Percentiles rank a stretch among this genome's conserved stretches.
Conservation (phyloP, 805 yeast genomes). For the Candida palmyrensis region DNA sequence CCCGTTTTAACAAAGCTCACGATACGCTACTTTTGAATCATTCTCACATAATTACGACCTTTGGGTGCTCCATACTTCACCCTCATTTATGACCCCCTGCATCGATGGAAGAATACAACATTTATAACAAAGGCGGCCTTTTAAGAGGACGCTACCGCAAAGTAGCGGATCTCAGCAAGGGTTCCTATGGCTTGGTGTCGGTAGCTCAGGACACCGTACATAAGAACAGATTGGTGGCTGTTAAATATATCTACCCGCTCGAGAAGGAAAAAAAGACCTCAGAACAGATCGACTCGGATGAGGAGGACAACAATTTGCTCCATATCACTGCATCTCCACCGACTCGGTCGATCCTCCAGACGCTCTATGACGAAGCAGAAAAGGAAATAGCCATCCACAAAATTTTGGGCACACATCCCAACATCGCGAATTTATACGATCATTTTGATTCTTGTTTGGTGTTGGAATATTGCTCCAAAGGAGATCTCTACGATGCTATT, state of each 20-base stretch:
- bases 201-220: constrained; percentile 67
- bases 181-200: constrained; percentile 90
- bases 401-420: constrained; percentile 49
- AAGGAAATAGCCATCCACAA: constrained; percentile 65
- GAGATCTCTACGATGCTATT: constrained; percentile 81
- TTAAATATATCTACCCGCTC: constrained; percentile 72
- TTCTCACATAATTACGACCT: too few relatives aligned
- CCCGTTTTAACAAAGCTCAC: too few relatives aligned
- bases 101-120: constrained; percentile 35
- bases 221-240: constrained; percentile 59
- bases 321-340: constrained; percentile 3
- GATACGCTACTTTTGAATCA: too few relatives aligned
- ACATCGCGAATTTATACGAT: constrained; percentile 43
- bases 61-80: too few relatives aligned
- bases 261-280: constrained; percentile 29
- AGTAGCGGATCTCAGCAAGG: constrained; percentile 76
- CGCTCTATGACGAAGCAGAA: constrained; percentile 50
- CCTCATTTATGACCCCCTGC: too few relatives aligned
- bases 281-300: constrained; percentile 9
- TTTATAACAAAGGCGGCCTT: constrained; percentile 37
- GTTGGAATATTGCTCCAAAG: constrained; percentile 81
- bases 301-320: constrained; percentile 12
- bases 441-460: constrained; percentile 48
- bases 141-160: constrained; percentile 61
- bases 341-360: constrained; percentile 18